These are phyloP conservation scores for Candida dubliniensis DNA, from an alignment of 1,139 yeast genomes.

Conservation along the genomic window DNA sequence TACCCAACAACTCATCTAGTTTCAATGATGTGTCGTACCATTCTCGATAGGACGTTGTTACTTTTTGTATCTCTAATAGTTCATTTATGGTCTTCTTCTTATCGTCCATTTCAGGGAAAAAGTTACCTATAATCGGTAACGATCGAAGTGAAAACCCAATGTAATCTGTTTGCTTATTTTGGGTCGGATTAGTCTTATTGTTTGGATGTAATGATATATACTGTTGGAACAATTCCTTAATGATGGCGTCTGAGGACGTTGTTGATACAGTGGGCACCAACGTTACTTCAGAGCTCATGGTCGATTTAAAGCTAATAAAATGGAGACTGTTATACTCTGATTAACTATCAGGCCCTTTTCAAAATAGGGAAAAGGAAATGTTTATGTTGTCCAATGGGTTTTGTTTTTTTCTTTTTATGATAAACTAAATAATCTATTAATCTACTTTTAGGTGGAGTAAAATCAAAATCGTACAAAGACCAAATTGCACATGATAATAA, in stretches of 20 bases:
- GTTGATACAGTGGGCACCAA: slow-evolving; percentile 3
- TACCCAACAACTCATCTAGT: slow-evolving; percentile 64
- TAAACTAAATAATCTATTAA: too few relatives aligned
- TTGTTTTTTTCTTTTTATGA: not conserved
- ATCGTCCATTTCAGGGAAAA: slow-evolving; percentile 29
- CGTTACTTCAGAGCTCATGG: slow-evolving; percentile 4
- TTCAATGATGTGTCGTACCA: slow-evolving; percentile 68
- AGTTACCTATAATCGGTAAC: slow-evolving; percentile 29
- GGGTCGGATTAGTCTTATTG: not conserved
- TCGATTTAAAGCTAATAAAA: too few relatives aligned
- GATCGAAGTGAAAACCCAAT: slow-evolving; percentile 15
- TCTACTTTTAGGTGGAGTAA: too few relatives aligned
- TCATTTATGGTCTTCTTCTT: slow-evolving; percentile 25
- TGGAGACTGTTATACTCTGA: too few relatives aligned
- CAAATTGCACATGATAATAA: too few relatives aligned
- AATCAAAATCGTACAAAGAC: too few relatives aligned
- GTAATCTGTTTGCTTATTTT: not conserved
- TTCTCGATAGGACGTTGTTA: slow-evolving; percentile 63
- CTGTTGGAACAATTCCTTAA: slow-evolving; percentile 12
- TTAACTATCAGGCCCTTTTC: too few relatives aligned
- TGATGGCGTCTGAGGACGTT: slow-evolving; percentile 11
- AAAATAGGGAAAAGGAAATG: too few relatives aligned
- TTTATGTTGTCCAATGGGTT: not conserved
- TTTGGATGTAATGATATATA: slow-evolving; percentile 10
- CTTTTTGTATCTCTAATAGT: slow-evolving; percentile 51